Evolutionary conservation across 2,329 filamentous ascomycete genomes (phyloP).

Genomic region (Colletotrichum godetiae): DNA sequence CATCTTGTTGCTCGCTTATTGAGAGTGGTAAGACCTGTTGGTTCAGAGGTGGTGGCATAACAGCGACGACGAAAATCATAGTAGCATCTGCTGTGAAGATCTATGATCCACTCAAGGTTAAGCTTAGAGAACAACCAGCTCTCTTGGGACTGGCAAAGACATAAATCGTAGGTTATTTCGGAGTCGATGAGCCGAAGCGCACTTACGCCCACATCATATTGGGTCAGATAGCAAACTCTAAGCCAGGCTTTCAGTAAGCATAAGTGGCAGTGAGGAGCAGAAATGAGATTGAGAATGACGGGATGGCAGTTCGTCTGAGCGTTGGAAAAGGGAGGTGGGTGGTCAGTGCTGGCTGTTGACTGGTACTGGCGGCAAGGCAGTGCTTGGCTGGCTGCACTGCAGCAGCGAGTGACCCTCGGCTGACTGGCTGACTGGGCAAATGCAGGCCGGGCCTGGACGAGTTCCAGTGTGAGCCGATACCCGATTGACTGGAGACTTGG

Average conservation of each 20-base stretch:
- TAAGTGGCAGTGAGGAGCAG: neutral
- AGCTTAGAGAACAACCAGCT: neutral
- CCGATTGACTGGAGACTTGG: constrained; percentile 25
- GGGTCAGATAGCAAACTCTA: neutral
- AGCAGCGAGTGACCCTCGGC: constrained; percentile 1
- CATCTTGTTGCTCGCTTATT: constrained; percentile 15
- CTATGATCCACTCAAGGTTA: constrained; percentile 7
- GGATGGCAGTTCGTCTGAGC: constrained; percentile 17
- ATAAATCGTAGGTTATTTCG: neutral
- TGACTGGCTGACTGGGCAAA: neutral
- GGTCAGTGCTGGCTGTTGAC: constrained; percentile 7
- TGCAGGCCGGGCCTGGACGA: neutral
- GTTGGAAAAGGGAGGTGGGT: neutral
- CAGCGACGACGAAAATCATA: constrained; percentile 4
- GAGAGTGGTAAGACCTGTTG: constrained; percentile 2
- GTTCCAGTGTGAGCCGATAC: constrained; percentile 11
- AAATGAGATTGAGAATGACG: neutral
- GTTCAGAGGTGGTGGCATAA: neutral
- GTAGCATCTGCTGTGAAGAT: constrained; percentile 9
- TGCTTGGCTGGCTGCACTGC: constrained; percentile 5
- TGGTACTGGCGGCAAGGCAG: constrained; percentile 1
- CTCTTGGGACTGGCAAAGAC: neutral
- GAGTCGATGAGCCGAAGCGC: neutral
- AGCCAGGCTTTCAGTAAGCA: constrained; percentile 8
- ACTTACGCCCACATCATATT: neutral